A percentile compares a stretch with the other conserved stretches of the same genome.
These are phyloP conservation scores for Fusarium sororula DNA, from an alignment of 2,329 filamentous ascomycete genomes.

Conservation along the genomic window DNA sequence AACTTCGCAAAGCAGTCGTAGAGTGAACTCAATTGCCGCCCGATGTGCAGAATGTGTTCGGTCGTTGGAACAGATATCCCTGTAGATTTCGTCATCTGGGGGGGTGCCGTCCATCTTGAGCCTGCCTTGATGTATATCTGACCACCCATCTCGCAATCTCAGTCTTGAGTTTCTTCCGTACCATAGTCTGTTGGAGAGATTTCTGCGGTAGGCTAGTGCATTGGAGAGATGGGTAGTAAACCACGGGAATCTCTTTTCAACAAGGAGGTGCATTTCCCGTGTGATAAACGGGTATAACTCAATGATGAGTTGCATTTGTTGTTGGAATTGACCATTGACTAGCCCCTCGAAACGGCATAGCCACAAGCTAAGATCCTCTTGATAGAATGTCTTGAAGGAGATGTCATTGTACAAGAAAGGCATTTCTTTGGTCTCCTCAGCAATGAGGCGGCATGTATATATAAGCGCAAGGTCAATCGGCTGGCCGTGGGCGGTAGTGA, in stretches of 20 bases:
- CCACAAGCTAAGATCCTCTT: not conserved
- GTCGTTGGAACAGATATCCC: not conserved
- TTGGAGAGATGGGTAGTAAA: not conserved
- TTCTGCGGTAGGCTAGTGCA: not conserved
- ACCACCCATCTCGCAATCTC: too few relatives aligned
- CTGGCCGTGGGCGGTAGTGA: not conserved
- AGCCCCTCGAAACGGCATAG: not conserved
- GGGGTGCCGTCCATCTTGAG: too few relatives aligned
- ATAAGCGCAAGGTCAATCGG: not conserved
- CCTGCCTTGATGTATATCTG: too few relatives aligned
- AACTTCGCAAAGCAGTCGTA: not conserved
- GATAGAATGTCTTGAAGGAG: not conserved
- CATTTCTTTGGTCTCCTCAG: not conserved
- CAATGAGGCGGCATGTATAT: not conserved
- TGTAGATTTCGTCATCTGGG: not conserved
- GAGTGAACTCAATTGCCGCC: not conserved
- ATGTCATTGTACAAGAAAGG: not conserved
- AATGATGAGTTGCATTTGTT: not conserved
- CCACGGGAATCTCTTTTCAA: not conserved
- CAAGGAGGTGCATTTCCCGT: not conserved
- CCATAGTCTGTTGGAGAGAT: too few relatives aligned
- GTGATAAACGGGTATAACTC: not conserved
- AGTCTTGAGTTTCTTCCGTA: too few relatives aligned
- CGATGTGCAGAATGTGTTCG: not conserved
- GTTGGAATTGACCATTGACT: rapidly evolving